Base-by-base conservation (phyloP, 805 yeast species). In the Metschnikowia drakensbergensis region DNA sequence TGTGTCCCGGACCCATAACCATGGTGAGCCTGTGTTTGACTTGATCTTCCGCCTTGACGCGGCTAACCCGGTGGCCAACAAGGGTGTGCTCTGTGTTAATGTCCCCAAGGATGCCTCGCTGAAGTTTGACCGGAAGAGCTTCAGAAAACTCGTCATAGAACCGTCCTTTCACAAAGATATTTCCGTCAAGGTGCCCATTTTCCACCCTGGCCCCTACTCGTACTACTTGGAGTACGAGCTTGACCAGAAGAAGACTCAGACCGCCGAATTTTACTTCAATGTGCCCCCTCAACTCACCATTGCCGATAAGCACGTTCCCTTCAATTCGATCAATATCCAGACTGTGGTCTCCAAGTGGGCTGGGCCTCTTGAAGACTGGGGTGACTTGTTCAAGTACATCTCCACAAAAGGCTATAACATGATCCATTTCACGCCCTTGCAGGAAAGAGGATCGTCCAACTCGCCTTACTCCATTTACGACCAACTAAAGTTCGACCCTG, bases 391-490 rank as follows among this genome's bases (percentile, higher is more conserved):
- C 50, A 63, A 65, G 1, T 77, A 78, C 40, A 77, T 92, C 39
- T 68, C 83, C 11, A 63, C 68, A 6, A 94, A 94, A 66, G 91
- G 94, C 22, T 92, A 92, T 71, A 94, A 94, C 66, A 88, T 92
- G 97, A 74, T 94, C 38, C 99, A 92, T 71, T 92, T 92, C 65
- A 91, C 97, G 5, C 99, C 99, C 0, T 73, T 92, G 57, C 97
- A 92, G 67, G 70, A 83, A 54, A 76, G 98, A 48, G 99, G 99
- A 31, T 85, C 77, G 52, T 87, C 96, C 1, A 80, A 91, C 64
- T 91, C 97, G 5, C 99, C 99, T 0, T 92, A 91, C 63, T 88
- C 97, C 3, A 88, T 92, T 46, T 84, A 70, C 58, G 97, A 92
- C 64, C 98, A 94, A 67, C 75, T 89, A 51, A 65, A 61, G 26